Conservation (phyloP, 768 basidiomycete genomes). For the Pleurotus tuber-regium region DNA sequence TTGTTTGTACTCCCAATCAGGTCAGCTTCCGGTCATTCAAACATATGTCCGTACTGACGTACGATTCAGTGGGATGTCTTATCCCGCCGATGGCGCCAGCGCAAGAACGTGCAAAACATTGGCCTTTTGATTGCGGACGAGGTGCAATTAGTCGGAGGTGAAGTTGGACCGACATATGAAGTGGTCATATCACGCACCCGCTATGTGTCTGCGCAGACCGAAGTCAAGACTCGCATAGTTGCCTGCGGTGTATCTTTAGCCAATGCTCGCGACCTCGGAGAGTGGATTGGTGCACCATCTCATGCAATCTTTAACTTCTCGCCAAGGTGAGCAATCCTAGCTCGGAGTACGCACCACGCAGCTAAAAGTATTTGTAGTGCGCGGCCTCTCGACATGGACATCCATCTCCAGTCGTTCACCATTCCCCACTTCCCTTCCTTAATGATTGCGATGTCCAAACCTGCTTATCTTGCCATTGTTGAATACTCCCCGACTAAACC, state of each 20-base stretch:
- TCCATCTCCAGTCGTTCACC: conserved; percentile 93
- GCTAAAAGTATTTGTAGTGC: conserved; percentile 49
- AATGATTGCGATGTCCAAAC: conserved; percentile 99
- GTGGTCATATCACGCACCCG: conserved; percentile 95
- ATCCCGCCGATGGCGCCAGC: conserved; percentile 92
- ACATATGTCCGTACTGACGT: conserved; percentile 4
- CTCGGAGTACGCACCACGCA: no score
- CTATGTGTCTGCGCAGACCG: conserved; percentile 92
- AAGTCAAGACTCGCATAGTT: conserved; percentile 89
- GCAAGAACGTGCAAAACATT: conserved; percentile 94
- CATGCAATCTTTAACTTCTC: conserved; percentile 99
- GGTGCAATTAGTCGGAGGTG: conserved; percentile 91
- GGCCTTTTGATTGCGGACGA: conserved; percentile 95
- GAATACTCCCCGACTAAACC: conserved; percentile 87
- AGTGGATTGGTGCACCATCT: conserved; percentile 95
- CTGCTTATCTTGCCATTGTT: conserved; percentile 88
- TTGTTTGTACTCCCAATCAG: conserved; percentile 92
- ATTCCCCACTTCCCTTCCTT: conserved; percentile 98
- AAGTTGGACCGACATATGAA: conserved; percentile 95
- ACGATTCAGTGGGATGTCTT: conserved; percentile 84
- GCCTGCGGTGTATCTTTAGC: conserved; percentile 94
- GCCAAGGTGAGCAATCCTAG: conserved; percentile 61
- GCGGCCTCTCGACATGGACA: conserved; percentile 96
- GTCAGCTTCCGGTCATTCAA: conserved; percentile 36
- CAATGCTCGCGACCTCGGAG: conserved; percentile 92